Conservation (phyloP, 805 yeast genomes). For the Hanseniaspora valbyensis region DNA sequence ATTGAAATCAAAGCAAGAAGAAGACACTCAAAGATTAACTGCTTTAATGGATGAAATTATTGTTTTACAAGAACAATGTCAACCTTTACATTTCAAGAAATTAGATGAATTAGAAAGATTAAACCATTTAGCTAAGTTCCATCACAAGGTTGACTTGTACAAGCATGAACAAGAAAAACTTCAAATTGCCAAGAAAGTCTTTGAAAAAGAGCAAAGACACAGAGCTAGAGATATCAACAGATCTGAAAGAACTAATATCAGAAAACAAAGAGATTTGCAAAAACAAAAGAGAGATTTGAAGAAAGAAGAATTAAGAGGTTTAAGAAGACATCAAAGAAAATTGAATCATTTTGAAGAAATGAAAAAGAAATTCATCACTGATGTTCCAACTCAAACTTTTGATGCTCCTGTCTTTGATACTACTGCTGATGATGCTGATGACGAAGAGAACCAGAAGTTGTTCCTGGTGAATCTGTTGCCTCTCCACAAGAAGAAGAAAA, state of each 20-base stretch:
- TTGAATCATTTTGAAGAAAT: slow-evolving; percentile 4
- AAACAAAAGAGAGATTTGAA: slow-evolving; percentile 10
- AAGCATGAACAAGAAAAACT: slow-evolving; percentile 12
- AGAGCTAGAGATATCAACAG: slow-evolving; percentile 11
- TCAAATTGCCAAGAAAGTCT: slow-evolving; percentile 1
- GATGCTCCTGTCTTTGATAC: neutral
- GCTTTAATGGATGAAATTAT: slow-evolving; percentile 7
- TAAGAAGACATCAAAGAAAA: slow-evolving; percentile 15
- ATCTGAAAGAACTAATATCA: slow-evolving; percentile 9
- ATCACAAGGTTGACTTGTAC: slow-evolving; percentile 12
- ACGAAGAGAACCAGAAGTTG: neutral
- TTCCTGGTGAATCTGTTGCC: neutral
- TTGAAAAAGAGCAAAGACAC: slow-evolving; percentile 13
- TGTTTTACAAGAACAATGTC: slow-evolving; percentile 11
- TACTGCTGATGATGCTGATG: slow-evolving; percentile 5
- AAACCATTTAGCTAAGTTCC: neutral
- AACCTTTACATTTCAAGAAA: slow-evolving; percentile 11
- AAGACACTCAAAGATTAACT: neutral
- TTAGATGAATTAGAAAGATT: slow-evolving; percentile 13
- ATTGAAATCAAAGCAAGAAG: neutral
- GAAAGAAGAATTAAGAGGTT: slow-evolving; percentile 9
- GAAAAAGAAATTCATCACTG: slow-evolving; percentile 11
- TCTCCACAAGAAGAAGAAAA: neutral
- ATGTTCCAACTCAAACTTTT: slow-evolving; percentile 1
- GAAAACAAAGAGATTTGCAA: slow-evolving; percentile 12